Base-by-base conservation (phyloP, 202 grass and related monocot species). In the Bolboschoenoplectus hybrid region DNA sequence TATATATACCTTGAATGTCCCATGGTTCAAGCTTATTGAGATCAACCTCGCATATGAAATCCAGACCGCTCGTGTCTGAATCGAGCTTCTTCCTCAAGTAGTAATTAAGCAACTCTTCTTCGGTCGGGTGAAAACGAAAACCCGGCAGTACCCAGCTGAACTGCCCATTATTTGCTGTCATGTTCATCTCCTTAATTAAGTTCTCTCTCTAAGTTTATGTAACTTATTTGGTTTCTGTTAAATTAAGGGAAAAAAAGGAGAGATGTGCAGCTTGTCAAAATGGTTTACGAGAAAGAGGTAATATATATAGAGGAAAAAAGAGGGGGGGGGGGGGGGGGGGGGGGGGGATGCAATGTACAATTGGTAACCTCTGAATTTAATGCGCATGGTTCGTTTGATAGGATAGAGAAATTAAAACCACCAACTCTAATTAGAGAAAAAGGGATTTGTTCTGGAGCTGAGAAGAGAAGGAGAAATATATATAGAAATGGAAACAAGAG, bases 51-150 rank as follows among this genome's bases (percentile, higher is more conserved):
- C 92, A 86, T 68, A 97, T 97, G 83, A 97, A 91, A 81, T 97
- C 92, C 36, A 97, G 88, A 89, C 94, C 92, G 55, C 89, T 91
- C 46, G 89, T 78, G 85, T 97, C 95, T 38, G 84, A 93, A 17
- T 91, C 88, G 8, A 93, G 88, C 58, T 97, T 97, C 88, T 94
- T 97, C 84, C 91, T 91, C 87, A 94, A 75, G 86, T 97, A 97
- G 85, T 97, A 97, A 87, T 90, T 89, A 43, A 97, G 88, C 85
- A 97, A 91, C 86, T 97, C 95, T 84, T 97, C 95, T 2, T 97
- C 95, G 0, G 95, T 94, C 1, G 91, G 95, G 80, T 97, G 95
- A 89, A 97, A 97, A 39, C 95, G 92, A 74, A 97, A 97, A 19
- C 95, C 95, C 12, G 92, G 95, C 74, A 92, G 88, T 63, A 97